Conservation (phyloP, 495 filamentous ascomycete species). For the Glarea lozoyensis region DNA sequence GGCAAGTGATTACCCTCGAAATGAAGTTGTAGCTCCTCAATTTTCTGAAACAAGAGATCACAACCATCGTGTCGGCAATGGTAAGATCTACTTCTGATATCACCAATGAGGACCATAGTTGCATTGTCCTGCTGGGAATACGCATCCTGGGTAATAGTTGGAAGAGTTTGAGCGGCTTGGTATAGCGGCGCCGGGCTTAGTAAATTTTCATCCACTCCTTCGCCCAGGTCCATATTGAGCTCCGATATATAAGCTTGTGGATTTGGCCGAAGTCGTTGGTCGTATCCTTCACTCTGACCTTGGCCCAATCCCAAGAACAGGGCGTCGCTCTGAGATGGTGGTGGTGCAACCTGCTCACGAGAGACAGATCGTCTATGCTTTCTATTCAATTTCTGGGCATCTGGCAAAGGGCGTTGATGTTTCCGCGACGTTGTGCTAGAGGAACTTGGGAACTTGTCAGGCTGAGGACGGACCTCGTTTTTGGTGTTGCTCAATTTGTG, state of each 20-base stretch:
- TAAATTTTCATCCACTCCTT: no score
- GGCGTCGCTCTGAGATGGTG: not conserved
- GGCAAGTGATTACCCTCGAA: conserved; percentile 15
- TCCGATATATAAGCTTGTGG: no score
- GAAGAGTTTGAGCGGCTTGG: conserved; percentile 1
- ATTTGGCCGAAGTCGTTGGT: no score
- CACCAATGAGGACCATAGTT: conserved; percentile 11
- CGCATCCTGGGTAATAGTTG: not conserved
- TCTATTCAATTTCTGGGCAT: no score
- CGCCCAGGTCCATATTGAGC: no score
- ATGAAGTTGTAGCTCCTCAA: conserved; percentile 15
- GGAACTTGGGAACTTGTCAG: not conserved
- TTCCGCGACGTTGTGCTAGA: conserved; percentile 4
- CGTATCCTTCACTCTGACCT: conserved; percentile 3
- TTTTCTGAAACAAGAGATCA: conserved; percentile 1
- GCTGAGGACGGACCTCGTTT: no score
- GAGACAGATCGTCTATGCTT: no score
- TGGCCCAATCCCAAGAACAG: not conserved
- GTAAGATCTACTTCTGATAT: not conserved
- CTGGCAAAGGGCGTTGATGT: no score
- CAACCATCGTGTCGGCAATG: conserved; percentile 11
- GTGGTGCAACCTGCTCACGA: not conserved
- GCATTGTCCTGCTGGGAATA: conserved; percentile 13
- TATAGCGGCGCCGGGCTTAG: no score
- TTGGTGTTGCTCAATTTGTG: no score